A percentile compares a stretch with the other conserved stretches of the same genome.
phyloP scores from a whole-genome alignment of 768 basidiomycete genomes.

The Kwoniella europaea region DNA sequence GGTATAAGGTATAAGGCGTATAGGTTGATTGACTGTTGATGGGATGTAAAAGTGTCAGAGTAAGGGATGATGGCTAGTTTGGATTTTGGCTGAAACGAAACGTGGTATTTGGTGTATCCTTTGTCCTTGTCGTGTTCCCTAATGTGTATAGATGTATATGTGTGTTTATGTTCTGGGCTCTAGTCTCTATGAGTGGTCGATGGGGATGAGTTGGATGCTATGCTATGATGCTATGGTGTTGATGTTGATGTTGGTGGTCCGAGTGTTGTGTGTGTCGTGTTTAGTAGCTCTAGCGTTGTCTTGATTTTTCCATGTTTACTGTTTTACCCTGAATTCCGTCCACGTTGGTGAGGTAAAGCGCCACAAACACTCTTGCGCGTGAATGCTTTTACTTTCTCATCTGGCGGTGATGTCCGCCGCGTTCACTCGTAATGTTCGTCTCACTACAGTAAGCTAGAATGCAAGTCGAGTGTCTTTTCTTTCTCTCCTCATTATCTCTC shows the following conservation, averaged over 20 bases:
- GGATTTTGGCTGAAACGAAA: constrained; percentile 26
- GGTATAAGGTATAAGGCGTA: background rate
- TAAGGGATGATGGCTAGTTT: constrained; percentile 20
- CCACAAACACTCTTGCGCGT: constrained; percentile 1
- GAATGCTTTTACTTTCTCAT: background rate
- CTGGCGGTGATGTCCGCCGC: background rate
- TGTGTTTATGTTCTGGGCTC: background rate
- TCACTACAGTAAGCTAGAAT: no score
- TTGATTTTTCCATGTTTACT: background rate
- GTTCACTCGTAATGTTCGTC: background rate
- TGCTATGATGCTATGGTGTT: background rate
- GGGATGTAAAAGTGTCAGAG: background rate
- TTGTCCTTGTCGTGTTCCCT: background rate
- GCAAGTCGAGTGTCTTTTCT: no score
- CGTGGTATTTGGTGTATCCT: background rate
- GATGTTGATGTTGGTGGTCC: constrained; percentile 1
- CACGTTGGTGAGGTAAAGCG: background rate
- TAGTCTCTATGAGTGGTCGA: background rate
- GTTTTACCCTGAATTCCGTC: constrained; percentile 8
- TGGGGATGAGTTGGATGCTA: background rate
- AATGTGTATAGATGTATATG: background rate
- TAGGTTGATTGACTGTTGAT: background rate
- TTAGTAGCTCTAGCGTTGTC: background rate
- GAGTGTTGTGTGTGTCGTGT: background rate
- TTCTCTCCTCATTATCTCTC: no score